These are phyloP conservation scores for Zea mays DNA, from an alignment of 176 grass and related monocot species.

Conservation along the genomic window DNA sequence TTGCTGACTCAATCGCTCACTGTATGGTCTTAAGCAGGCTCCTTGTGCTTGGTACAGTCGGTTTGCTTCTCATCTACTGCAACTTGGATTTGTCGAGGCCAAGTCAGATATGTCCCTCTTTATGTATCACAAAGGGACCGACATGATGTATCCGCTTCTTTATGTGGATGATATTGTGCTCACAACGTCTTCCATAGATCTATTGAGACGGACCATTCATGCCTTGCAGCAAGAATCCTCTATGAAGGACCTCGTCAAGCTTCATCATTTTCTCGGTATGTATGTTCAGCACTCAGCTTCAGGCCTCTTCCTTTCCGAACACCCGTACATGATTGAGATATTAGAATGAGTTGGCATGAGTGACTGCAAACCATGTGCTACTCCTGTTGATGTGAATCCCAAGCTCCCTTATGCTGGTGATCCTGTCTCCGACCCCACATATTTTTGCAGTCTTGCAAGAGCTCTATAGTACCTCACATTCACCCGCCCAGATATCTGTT, in stretches of 20 bases:
- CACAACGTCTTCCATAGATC: neutral
- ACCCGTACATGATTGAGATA: neutral
- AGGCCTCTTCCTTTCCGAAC: neutral
- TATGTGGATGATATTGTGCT: neutral
- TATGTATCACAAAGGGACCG: neutral
- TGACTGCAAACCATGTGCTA: neutral
- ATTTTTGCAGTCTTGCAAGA: neutral
- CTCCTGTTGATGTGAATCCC: neutral
- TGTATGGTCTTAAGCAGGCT: no score
- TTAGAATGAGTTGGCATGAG: neutral
- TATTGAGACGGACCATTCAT: neutral
- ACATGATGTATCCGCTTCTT: neutral
- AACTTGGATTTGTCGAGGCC: neutral
- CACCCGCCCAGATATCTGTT: neutral
- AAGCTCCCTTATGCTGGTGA: neutral
- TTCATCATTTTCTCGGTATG: no score
- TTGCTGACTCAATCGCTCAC: neutral
- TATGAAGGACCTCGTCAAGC: no score
- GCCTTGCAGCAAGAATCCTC: neutral
- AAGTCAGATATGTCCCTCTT: neutral
- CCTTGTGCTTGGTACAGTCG: neutral
- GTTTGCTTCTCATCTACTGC: neutral
- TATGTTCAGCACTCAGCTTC: no score
- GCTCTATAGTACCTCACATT: neutral
- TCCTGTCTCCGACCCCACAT: neutral